A percentile compares a stretch with the other conserved stretches of the same genome.
Conservation (phyloP, 208 protist genomes). For the Trypanosoma mega region DNA sequence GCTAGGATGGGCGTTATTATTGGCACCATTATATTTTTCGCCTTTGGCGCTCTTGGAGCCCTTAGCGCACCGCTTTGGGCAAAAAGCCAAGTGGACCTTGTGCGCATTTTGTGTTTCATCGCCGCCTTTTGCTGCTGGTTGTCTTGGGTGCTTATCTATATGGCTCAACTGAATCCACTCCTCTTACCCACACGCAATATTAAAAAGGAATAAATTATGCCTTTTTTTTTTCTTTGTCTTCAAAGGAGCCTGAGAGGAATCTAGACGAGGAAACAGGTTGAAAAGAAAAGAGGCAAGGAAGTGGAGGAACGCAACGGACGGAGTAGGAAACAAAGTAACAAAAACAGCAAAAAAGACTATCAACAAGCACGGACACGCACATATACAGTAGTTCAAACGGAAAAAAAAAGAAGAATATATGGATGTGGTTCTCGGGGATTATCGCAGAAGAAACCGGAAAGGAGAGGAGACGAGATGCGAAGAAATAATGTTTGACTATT, state of each 20-base stretch:
- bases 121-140: slow-evolving; percentile 91
- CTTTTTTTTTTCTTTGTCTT: neutral
- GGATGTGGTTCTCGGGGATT: no score
- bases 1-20: slow-evolving; percentile 65
- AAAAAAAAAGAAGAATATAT: slow-evolving; percentile 4
- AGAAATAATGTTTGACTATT: no score
- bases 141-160: slow-evolving; percentile 92
- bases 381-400: neutral
- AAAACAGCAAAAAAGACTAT: neutral
- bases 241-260: neutral
- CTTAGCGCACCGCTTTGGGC: slow-evolving; percentile 71
- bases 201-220: slow-evolving; percentile 46
- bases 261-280: neutral
- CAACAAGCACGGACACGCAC: neutral
- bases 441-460: no score
- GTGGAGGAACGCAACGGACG: neutral
- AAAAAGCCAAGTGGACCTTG: slow-evolving; percentile 82
- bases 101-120: slow-evolving; percentile 65
- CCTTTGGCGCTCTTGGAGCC: slow-evolving; percentile 51
- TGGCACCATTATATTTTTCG: slow-evolving; percentile 71
- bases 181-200: slow-evolving; percentile 86
- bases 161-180: slow-evolving; percentile 92
- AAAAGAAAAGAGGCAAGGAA: neutral
- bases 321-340: slow-evolving; percentile 8
- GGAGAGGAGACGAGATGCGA: no score